Evolutionary conservation across 75 land plant species (phyloP).

Genomic region (Pseudotsuga menziesii): DNA sequence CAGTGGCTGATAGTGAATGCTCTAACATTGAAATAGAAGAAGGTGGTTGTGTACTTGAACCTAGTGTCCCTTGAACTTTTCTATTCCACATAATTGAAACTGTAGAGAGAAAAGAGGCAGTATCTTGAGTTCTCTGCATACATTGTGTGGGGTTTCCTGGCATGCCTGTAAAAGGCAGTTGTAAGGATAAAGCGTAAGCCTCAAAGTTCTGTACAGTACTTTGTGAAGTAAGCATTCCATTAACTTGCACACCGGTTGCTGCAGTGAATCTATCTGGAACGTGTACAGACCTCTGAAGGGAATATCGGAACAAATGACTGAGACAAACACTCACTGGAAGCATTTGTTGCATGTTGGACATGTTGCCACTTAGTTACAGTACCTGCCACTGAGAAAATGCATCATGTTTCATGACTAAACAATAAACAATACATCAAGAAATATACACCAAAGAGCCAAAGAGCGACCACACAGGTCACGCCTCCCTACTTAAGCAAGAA

Average conservation of each 20-base stretch:
- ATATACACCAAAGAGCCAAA: no score
- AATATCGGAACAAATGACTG: neutral
- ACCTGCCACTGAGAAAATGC: neutral
- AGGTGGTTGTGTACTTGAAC: neutral
- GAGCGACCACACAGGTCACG: no score
- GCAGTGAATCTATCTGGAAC: neutral
- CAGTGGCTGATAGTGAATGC: neutral
- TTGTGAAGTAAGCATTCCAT: neutral
- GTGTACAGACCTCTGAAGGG: neutral
- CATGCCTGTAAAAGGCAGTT: neutral
- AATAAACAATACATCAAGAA: no score
- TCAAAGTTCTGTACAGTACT: neutral
- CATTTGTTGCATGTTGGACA: neutral
- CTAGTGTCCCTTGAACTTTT: neutral
- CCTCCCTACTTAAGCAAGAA: no score
- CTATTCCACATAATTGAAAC: neutral
- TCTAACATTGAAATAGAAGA: neutral
- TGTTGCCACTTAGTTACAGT: neutral
- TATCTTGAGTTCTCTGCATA: neutral
- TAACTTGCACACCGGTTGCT: conserved; percentile 4
- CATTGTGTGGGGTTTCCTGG: neutral
- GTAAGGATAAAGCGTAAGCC: neutral
- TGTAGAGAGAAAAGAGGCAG: neutral
- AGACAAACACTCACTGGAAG: neutral
- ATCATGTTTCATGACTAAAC: no score